These are phyloP conservation scores for Paxillus rubicundulus DNA, from an alignment of 768 basidiomycete genomes.

Conservation along the genomic window DNA sequence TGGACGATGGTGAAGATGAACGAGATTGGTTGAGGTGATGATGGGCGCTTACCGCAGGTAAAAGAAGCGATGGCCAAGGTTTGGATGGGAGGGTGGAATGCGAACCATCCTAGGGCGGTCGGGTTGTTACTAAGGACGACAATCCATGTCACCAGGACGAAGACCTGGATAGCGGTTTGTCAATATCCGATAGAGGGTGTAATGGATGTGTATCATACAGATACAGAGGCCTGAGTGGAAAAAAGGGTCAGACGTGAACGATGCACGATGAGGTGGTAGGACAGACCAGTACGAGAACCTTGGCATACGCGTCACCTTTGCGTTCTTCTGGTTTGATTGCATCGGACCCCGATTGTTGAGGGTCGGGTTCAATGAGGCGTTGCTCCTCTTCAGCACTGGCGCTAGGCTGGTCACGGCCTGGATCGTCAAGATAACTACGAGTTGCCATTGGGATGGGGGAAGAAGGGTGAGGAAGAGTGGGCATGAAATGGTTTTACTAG, in stretches of 20 bases:
- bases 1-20: background rate
- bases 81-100: constrained; percentile 64
- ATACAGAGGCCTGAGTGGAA: constrained; percentile 11
- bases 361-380: constrained; percentile 8
- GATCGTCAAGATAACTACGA: background rate
- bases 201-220: constrained; percentile 12
- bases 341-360: constrained; percentile 22
- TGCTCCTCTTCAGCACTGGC: constrained; percentile 14
- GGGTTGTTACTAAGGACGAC: constrained; percentile 47
- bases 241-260: background rate
- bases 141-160: constrained; percentile 44
- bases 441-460: background rate
- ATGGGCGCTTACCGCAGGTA: constrained; percentile 53
- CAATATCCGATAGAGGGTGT: background rate
- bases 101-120: constrained; percentile 54
- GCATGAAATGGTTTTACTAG: background rate
- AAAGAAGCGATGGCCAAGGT: constrained; percentile 53
- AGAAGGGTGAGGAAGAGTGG: background rate
- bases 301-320: constrained; percentile 36
- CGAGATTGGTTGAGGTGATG: background rate
- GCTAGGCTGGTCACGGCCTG: background rate
- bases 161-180: constrained; percentile 31
- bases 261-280: background rate
- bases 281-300: constrained; percentile 37
- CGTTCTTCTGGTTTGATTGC: constrained; percentile 37